phyloP scores from a whole-genome alignment of 2,329 filamentous ascomycete genomes.

The Sarocladium strictum region DNA sequence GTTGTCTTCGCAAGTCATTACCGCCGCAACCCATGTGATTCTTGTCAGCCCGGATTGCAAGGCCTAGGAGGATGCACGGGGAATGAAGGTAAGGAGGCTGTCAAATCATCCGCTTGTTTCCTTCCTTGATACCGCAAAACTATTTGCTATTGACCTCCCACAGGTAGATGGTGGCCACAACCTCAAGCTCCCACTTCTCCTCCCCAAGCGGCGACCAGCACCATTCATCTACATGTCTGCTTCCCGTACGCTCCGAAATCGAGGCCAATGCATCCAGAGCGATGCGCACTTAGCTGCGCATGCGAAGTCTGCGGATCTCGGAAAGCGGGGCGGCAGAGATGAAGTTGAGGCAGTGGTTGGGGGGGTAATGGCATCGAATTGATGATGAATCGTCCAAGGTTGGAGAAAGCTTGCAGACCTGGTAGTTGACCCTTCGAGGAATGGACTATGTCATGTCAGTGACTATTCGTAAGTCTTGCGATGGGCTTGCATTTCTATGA shows the following conservation, averaged over 20 bases:
- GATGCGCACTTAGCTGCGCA: conserved; percentile 28
- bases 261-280: conserved; percentile 31
- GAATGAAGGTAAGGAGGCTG: not conserved
- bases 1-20: not conserved
- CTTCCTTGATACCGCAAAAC: not conserved
- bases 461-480: too few species aligned
- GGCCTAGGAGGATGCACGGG: not conserved
- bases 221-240: conserved; percentile 25
- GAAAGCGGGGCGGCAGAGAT: conserved; percentile 28
- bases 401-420: conserved; percentile 33
- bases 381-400: conserved; percentile 35
- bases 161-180: not conserved
- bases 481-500: too few species aligned
- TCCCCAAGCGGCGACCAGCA: conserved; percentile 27
- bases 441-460: too few species aligned
- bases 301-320: conserved; percentile 34
- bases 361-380: conserved; percentile 28
- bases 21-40: not conserved
- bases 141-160: not conserved
- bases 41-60: not conserved
- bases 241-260: conserved; percentile 28
- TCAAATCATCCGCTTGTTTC: not conserved
- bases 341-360: conserved; percentile 28
- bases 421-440: conserved; percentile 24
- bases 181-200: not conserved